Evolutionary conservation across 495 filamentous ascomycete species (phyloP).

Genomic region (Penicillium lividum): DNA sequence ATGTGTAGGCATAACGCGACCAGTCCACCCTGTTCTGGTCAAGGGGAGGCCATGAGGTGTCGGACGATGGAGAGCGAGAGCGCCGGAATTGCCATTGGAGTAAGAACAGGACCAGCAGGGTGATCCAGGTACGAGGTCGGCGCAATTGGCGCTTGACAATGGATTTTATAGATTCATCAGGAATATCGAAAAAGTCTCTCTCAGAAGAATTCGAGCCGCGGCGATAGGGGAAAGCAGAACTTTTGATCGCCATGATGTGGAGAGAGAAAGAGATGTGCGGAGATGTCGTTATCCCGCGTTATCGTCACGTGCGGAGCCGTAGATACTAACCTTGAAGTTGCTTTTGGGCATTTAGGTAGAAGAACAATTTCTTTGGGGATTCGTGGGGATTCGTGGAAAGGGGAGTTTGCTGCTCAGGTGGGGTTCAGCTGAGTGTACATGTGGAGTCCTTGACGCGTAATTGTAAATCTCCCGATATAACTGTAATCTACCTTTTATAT

Average conservation of each 20-base stretch:
- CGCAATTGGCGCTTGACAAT: slow-evolving; percentile 41
- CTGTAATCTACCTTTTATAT: no score
- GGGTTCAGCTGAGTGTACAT: no score
- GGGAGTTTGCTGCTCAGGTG: no score
- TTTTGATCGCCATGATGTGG: slow-evolving; percentile 24
- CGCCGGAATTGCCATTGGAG: slow-evolving; percentile 33
- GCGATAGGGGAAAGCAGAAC: slow-evolving; percentile 28
- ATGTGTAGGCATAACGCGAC: slow-evolving; percentile 66
- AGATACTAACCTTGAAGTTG: background rate
- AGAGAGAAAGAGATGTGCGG: background rate
- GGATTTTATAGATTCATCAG: slow-evolving; percentile 36
- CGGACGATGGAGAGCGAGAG: slow-evolving; percentile 26
- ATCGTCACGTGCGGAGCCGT: slow-evolving; percentile 1
- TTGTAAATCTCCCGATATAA: no score
- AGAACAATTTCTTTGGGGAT: no score
- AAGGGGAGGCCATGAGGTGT: slow-evolving; percentile 30
- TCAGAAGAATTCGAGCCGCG: slow-evolving; percentile 40
- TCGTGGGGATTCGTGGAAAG: no score
- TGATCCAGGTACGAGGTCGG: slow-evolving; percentile 39
- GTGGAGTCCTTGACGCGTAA: no score
- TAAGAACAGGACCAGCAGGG: slow-evolving; percentile 32
- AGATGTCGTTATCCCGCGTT: background rate
- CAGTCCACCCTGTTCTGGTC: slow-evolving; percentile 53
- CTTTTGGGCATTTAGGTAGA: no score
- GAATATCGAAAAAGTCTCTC: slow-evolving; percentile 48